Base-by-base conservation (phyloP, 495 filamentous ascomycete species). In the Aspergillus sclerotiicarbonarius region DNA sequence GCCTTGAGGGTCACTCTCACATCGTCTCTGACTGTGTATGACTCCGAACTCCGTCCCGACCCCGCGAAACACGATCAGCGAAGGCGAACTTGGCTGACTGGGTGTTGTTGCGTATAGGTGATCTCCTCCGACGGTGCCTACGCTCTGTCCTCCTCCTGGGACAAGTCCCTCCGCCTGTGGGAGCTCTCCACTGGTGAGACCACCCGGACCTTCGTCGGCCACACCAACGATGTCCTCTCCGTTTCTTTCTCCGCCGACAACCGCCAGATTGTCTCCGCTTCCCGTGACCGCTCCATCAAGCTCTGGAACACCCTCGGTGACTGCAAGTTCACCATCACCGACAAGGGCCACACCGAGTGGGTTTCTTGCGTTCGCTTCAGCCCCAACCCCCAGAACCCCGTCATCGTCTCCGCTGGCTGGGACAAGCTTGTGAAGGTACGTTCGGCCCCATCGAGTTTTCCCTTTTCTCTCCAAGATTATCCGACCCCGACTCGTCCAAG, bases 221-320 rank as follows among this genome's bases (percentile, higher is more conserved):
- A 99, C 87, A 96, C 87, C 82, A 95, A 94, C 84, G 94, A 99
- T 67, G 92, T 99, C 67, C 93, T 99, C 72, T 98, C 94, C 77
- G 94, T 99, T 74, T 97, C 92, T 67, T 99, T 99, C 90, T 99
- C 94, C 71, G 94, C 94, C 86, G 94, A 99, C 84, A 99, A 99
- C 88, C 91, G 94, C 73, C 94, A 99, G 85, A 99, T 99, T 81
- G 94, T 99, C 71, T 98, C 94, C 62, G 94, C 92, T 59, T 98
- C 94, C 46, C 91, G 94, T 72, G 94, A 99, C 81, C 87, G 92
- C 71, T 90, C 88, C 69, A 99, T 99, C 87, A 99, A 98, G 90
- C 87, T 99, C 65, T 99, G 94, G 94, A 99, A 99, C 84, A 99
- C 94, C 69, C 91, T 99, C 53, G 94, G 94, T 76, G 94, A 99